Evolutionary conservation across 164 flowering plant species (phyloP).

Genomic region (Nelumbo lutea): DNA sequence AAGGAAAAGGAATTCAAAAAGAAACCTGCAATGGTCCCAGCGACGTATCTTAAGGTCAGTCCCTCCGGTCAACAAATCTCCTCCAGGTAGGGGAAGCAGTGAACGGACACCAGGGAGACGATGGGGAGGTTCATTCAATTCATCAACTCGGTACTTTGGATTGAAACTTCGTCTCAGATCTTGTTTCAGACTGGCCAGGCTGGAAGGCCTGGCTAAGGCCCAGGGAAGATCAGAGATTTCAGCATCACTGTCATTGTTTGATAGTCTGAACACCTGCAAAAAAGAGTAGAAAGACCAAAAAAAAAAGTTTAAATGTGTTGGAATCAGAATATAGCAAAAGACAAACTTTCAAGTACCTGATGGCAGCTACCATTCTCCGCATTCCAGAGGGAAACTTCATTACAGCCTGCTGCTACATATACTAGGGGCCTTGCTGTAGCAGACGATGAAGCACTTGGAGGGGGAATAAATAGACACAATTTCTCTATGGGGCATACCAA

Average conservation of each 20-base stretch:
- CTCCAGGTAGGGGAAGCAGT: conserved; percentile 91
- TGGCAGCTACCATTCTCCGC: conserved; percentile 98
- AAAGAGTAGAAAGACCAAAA: conserved; percentile 1
- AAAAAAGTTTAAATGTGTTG: neutral
- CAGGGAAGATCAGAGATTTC: conserved; percentile 69
- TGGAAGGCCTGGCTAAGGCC: conserved; percentile 70
- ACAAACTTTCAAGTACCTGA: conserved; percentile 49
- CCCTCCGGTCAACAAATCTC: conserved; percentile 76
- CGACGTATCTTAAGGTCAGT: conserved; percentile 43
- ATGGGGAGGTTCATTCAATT: conserved; percentile 79
- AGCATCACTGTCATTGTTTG: conserved; percentile 54
- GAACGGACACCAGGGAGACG: conserved; percentile 87
- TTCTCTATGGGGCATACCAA: conserved; percentile 73
- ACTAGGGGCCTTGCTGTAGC: conserved; percentile 69
- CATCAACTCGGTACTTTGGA: conserved; percentile 72
- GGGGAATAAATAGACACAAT: conserved; percentile 79
- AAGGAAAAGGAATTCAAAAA: conserved; percentile 2
- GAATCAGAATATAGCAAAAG: neutral
- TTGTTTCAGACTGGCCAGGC: conserved; percentile 46
- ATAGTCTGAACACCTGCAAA: conserved; percentile 64
- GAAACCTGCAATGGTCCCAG: conserved; percentile 91
- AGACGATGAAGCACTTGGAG: conserved; percentile 49
- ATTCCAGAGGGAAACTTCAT: conserved; percentile 98
- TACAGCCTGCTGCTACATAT: conserved; percentile 95
- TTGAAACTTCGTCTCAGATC: conserved; percentile 49